Percentiles rank a stretch among this genome's conserved stretches.
phyloP scores from a whole-genome alignment of 768 basidiomycete species.

The Rhizopogon roseolus region DNA sequence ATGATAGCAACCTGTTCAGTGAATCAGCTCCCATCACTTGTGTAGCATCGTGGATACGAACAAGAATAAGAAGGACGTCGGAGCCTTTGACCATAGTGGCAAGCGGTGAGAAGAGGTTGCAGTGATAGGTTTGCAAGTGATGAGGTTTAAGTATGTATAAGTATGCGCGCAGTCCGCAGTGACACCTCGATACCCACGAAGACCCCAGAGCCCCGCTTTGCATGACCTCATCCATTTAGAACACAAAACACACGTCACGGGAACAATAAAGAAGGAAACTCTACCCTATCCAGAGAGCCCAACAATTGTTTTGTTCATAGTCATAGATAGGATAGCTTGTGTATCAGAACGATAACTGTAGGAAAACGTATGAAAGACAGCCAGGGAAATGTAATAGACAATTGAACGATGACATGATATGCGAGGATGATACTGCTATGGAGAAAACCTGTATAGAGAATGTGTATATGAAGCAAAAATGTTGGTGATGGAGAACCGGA shows the following conservation, averaged over 20 bases:
- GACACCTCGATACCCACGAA: background rate
- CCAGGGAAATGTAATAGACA: background rate
- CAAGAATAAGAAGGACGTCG: constrained; percentile 77
- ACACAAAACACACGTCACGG: too few relatives aligned
- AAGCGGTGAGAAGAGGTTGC: background rate
- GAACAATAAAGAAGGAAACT: background rate
- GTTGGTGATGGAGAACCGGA: background rate
- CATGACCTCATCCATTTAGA: background rate
- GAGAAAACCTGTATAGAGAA: background rate
- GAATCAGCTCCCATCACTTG: background rate
- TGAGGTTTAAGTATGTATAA: background rate
- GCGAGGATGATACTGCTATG: constrained; percentile 1
- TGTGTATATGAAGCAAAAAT: background rate
- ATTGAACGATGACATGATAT: background rate
- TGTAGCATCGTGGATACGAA: constrained; percentile 26
- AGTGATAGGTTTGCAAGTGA: background rate
- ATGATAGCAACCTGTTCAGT: constrained; percentile 63
- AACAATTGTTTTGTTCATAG: background rate
- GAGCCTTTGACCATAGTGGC: constrained; percentile 48
- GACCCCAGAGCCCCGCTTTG: background rate
- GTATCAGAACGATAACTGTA: background rate
- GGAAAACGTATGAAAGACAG: background rate
- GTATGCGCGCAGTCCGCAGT: background rate
- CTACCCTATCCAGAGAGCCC: background rate
- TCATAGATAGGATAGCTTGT: background rate